A percentile compares a stretch with the other conserved stretches of the same genome.
Evolutionary conservation across 805 yeast genomes (phyloP).

Genomic region (Yamadazyma tumulicola): DNA sequence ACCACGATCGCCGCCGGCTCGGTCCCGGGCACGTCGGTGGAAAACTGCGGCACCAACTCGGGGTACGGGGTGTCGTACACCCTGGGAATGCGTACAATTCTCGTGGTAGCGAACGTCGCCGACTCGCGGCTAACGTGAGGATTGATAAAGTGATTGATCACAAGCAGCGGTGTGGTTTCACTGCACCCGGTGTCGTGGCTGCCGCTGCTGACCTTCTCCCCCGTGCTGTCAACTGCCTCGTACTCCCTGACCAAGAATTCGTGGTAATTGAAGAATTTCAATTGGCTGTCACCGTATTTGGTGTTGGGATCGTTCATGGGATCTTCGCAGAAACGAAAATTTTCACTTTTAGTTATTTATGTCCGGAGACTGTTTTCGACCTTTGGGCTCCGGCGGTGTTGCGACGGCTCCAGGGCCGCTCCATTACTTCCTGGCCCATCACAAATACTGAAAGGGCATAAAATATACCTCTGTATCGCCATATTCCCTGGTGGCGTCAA

Average conservation of each 20-base stretch:
- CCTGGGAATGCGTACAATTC: conserved; percentile 68
- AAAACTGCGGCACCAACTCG: conserved; percentile 53
- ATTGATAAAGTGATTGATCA: conserved; percentile 68
- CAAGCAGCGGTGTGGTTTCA: conserved; percentile 38
- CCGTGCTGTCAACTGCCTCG: conserved; percentile 10
- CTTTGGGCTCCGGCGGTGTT: too few relatives aligned
- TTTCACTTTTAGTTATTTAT: too few relatives aligned
- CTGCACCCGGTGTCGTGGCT: background rate
- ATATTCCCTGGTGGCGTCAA: too few relatives aligned
- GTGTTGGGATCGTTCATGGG: conserved; percentile 19
- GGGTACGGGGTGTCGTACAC: conserved; percentile 30
- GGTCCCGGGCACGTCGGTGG: conserved; percentile 50
- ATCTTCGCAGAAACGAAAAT: too few relatives aligned
- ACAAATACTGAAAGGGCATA: too few relatives aligned
- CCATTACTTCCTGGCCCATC: too few relatives aligned
- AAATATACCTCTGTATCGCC: too few relatives aligned
- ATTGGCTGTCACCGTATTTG: conserved; percentile 14
- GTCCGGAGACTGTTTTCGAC: too few relatives aligned
- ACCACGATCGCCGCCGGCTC: conserved; percentile 56
- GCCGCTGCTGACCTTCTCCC: too few relatives aligned
- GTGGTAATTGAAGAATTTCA: conserved; percentile 62
- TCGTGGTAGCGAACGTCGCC: conserved; percentile 29
- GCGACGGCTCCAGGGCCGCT: too few relatives aligned
- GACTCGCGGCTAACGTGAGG: conserved; percentile 37
- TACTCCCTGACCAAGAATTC: conserved; percentile 47